Conservation (phyloP, 192 early-diverging fungal species). For the Podila epigama region DNA sequence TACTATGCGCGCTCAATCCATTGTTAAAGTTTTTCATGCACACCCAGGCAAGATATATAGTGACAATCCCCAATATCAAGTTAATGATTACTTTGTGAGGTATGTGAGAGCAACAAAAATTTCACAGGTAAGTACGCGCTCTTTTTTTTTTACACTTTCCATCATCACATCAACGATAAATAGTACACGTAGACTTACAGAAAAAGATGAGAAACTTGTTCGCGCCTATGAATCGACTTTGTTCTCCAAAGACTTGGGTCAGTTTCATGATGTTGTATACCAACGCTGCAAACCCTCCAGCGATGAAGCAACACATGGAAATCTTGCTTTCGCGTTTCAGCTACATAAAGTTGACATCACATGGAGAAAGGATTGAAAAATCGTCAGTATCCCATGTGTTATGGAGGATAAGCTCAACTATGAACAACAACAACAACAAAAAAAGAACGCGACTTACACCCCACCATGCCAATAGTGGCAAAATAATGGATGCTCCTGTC, state of each 20-base stretch:
- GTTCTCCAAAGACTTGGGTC: constrained; percentile 61
- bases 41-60: constrained; percentile 48
- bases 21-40: constrained; percentile 77
- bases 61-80: constrained; percentile 53
- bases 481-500: constrained; percentile 52
- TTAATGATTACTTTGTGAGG: constrained; percentile 54
- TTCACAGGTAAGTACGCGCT: background rate
- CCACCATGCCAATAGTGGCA: constrained; percentile 60
- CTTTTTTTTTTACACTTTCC: background rate
- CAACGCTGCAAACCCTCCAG: constrained; percentile 66
- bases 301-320: constrained; percentile 66
- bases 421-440: no score
- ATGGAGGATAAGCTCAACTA: background rate
- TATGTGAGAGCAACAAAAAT: constrained; percentile 24
- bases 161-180: background rate
- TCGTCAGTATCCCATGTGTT: background rate
- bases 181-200: constrained; percentile 44
- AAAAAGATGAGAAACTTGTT: constrained; percentile 63
- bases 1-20: constrained; percentile 75
- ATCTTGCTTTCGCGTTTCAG: constrained; percentile 58
- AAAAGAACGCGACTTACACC: no score
- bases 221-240: constrained; percentile 52
- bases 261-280: constrained; percentile 74
- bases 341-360: constrained; percentile 25
- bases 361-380: background rate